Base-by-base conservation (phyloP, 257 asterid genomes). In the Solanum tarapatanum region DNA sequence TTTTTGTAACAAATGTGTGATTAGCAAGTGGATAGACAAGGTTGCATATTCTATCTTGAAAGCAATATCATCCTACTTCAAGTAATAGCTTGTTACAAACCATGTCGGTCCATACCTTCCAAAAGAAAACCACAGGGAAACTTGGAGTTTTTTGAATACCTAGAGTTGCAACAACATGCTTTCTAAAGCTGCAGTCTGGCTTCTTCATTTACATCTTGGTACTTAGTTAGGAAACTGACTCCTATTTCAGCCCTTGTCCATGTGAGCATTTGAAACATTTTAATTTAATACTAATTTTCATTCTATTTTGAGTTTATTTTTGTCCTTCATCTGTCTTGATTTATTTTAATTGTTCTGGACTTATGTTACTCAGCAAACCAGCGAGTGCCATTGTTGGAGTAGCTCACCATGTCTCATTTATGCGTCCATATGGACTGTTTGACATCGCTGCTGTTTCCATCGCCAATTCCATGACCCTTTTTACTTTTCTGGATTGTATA, bases 381-480 rank as follows among this genome's bases (percentile, higher is more conserved):
- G 66, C 90, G 17, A 88, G 83, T 37, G 91, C 98, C 73, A 88
- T 93, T 70, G 96, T 97, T 87, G 99, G 99, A 90, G 98, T 91
- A n/a, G 98, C 99, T 33, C 99, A 97, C 92, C 98, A 97, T 39
- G 98, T 94, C 88, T 92, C 99, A 8, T 97, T 95, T 87, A 94
- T 93, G 95, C 95, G 99, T 82, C 98, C 98, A 4, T 94, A 94
- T 82, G 99, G 99, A 69, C 94, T 97, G 70, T 97, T 97, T 35
- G 98, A 97, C 87, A 86, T 94, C 74, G 93, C 99, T 87, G 98
- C 98, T 12, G 98, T 94, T 75, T 89, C 94, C 43, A 76, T 97
- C 32, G 91, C 98, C 84, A 94, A 90, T 90, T 94, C 98, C 9
- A 73, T 97, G 91, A 89, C 97, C 23, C 85, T 88, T 88, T 95